These are phyloP conservation scores for Kodamaea laetipori DNA, from an alignment of 805 yeast species.

Conservation along the genomic window DNA sequence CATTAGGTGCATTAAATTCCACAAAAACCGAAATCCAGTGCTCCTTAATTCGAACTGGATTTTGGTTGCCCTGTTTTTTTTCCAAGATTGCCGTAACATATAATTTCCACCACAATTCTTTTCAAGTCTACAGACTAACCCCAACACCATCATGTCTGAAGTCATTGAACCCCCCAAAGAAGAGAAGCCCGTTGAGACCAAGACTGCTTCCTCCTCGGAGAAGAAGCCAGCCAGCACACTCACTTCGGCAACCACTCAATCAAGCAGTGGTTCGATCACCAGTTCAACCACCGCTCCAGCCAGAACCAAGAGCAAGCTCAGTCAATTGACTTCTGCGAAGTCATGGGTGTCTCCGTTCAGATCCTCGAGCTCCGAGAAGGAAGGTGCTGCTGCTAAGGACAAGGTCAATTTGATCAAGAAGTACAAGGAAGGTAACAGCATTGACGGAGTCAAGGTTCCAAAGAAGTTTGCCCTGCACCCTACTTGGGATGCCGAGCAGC, in stretches of 20 bases:
- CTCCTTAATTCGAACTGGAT: slow-evolving; percentile 9
- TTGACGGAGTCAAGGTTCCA: slow-evolving; percentile 39
- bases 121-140: slow-evolving; percentile 1
- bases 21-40: slow-evolving; percentile 7
- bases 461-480: slow-evolving; percentile 44
- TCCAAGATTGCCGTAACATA: slow-evolving; percentile 11
- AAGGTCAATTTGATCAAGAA: slow-evolving; percentile 33
- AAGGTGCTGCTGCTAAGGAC: slow-evolving; percentile 22
- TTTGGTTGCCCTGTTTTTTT: slow-evolving; percentile 10
- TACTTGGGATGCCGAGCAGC: slow-evolving; percentile 33
- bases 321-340: slow-evolving; percentile 32
- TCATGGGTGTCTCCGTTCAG: slow-evolving; percentile 49
- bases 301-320: slow-evolving; percentile 19
- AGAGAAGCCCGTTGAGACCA: slow-evolving; percentile 9
- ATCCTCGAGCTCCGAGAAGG: slow-evolving; percentile 23
- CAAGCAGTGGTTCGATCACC: neutral
- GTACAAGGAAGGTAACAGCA: slow-evolving; percentile 36
- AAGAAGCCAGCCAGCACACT: slow-evolving; percentile 5
- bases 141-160: slow-evolving; percentile 19
- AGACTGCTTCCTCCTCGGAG: neutral
- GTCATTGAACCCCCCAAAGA: slow-evolving; percentile 16
- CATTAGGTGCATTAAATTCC: neutral
- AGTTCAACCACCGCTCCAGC: slow-evolving; percentile 4
- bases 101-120: slow-evolving; percentile 9
- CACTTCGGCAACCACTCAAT: neutral